A percentile compares a stretch with the other conserved stretches of the same genome.
These are phyloP conservation scores for Vitis amurensis DNA, from an alignment of 164 flowering plant species.

Conservation along the genomic window DNA sequence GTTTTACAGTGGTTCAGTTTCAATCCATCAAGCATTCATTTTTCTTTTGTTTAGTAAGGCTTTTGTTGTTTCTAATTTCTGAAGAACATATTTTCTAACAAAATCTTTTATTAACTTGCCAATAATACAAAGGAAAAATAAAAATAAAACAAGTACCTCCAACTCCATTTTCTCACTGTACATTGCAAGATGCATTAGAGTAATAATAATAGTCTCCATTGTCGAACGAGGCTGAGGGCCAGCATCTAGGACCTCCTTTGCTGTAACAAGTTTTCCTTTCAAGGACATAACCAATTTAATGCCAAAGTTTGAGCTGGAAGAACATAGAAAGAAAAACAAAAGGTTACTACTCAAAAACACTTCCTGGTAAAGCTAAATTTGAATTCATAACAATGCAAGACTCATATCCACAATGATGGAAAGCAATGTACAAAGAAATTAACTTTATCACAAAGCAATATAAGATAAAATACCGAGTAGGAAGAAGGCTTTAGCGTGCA, in stretches of 20 bases:
- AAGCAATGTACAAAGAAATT: neutral
- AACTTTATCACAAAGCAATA: neutral
- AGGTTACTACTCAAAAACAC: slow-evolving; percentile 3
- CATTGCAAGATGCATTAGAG: slow-evolving; percentile 79
- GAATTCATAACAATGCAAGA: neutral
- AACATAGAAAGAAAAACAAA: slow-evolving; percentile 7
- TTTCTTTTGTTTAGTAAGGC: neutral
- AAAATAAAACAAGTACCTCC: slow-evolving; percentile 45
- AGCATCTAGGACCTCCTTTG: slow-evolving; percentile 60
- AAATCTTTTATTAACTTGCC: too few relatives aligned
- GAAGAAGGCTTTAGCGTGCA: too few relatives aligned
- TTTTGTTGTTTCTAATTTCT: neutral
- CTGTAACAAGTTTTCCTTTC: slow-evolving; percentile 61
- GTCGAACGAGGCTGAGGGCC: slow-evolving; percentile 58
- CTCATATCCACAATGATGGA: neutral
- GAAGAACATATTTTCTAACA: too few relatives aligned
- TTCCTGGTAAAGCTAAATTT: neutral
- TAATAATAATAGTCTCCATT: slow-evolving; percentile 77
- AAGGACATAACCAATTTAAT: slow-evolving; percentile 50
- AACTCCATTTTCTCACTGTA: slow-evolving; percentile 73
- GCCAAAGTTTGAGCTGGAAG: slow-evolving; percentile 73
- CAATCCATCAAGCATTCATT: neutral
- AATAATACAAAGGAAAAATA: neutral
- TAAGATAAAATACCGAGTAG: neutral
- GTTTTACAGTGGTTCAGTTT: neutral